A percentile compares a stretch with the other conserved stretches of the same genome.
These are phyloP conservation scores for Fusarium phyllophilum DNA, from an alignment of 2,329 filamentous ascomycete species.

Conservation along the genomic window DNA sequence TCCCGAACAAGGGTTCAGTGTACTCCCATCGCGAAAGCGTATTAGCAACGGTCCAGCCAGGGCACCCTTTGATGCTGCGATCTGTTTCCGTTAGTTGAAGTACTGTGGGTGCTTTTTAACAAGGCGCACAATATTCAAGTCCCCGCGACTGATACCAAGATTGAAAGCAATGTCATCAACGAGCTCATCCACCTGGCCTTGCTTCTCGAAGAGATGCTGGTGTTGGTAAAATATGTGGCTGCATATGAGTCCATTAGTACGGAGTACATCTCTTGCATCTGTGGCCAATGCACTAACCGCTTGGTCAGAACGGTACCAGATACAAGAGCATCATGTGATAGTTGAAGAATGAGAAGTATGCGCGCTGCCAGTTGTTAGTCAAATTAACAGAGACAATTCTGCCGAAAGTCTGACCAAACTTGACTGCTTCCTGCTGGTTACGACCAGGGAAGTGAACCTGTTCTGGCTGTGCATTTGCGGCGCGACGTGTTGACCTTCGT, in stretches of 20 bases:
- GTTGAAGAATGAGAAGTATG: slow-evolving; percentile 66
- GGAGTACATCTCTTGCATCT: background rate
- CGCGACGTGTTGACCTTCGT: slow-evolving; percentile 28
- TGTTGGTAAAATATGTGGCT: slow-evolving; percentile 87
- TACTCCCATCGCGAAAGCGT: slow-evolving; percentile 55
- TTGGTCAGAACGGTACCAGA: slow-evolving; percentile 68
- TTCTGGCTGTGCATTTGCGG: slow-evolving; percentile 20
- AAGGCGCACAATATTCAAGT: slow-evolving; percentile 73
- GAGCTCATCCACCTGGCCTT: slow-evolving; percentile 74
- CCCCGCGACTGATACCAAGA: slow-evolving; percentile 69
- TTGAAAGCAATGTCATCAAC: slow-evolving; percentile 80
- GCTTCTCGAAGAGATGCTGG: slow-evolving; percentile 75
- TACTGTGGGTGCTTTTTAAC: too few relatives aligned
- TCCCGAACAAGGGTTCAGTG: slow-evolving; percentile 46
- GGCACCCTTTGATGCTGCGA: slow-evolving; percentile 78
- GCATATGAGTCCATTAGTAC: background rate
- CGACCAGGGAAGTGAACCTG: slow-evolving; percentile 59
- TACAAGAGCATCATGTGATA: slow-evolving; percentile 68
- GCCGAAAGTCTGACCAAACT: slow-evolving; percentile 57
- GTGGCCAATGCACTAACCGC: slow-evolving; percentile 56
- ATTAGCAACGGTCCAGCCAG: slow-evolving; percentile 68
- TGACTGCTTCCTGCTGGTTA: slow-evolving; percentile 58
- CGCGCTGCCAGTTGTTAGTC: slow-evolving; percentile 55
- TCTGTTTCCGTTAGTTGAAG: slow-evolving; percentile 54
- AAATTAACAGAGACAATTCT: background rate